A percentile compares a stretch with the other conserved stretches of the same genome.
These are phyloP conservation scores for Sporothrix protearum DNA, from an alignment of 2,329 filamentous ascomycete genomes.

Conservation along the genomic window DNA sequence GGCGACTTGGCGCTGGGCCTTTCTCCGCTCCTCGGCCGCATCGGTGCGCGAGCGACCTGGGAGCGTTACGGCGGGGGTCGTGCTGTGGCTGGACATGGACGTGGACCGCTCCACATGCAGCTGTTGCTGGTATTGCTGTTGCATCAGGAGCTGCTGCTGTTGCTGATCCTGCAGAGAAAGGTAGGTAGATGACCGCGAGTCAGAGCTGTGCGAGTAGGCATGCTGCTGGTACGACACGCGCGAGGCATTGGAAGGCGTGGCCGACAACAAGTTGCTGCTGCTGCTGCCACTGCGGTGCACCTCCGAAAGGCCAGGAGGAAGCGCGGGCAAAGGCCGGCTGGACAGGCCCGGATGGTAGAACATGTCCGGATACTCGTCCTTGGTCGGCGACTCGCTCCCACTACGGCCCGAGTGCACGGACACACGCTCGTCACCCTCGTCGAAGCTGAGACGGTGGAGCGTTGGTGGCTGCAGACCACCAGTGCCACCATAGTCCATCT, in stretches of 20 bases:
- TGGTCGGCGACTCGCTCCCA: slow-evolving; percentile 62
- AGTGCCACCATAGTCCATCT: slow-evolving; percentile 85
- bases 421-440: slow-evolving; percentile 80
- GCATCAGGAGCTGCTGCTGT: slow-evolving; percentile 50
- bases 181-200: slow-evolving; percentile 42
- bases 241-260: slow-evolving; percentile 41
- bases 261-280: slow-evolving; percentile 50
- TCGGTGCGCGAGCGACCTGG: slow-evolving; percentile 94
- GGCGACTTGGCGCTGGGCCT: slow-evolving; percentile 49
- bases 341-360: slow-evolving; percentile 87
- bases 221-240: slow-evolving; percentile 50
- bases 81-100: slow-evolving; percentile 77
- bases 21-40: slow-evolving; percentile 67
- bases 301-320: slow-evolving; percentile 62
- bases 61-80: slow-evolving; percentile 71
- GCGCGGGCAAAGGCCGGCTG: slow-evolving; percentile 59
- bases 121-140: slow-evolving; percentile 41
- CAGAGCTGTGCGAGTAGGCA: slow-evolving; percentile 47
- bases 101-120: slow-evolving; percentile 65
- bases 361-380: slow-evolving; percentile 78
- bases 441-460: slow-evolving; percentile 75
- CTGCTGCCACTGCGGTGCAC: slow-evolving; percentile 8
- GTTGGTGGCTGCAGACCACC: slow-evolving; percentile 78
- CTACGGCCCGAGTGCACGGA: slow-evolving; percentile 55
- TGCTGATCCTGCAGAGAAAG: slow-evolving; percentile 45